Conservation (phyloP, 192 early-diverging fungal genomes). For the Linnemannia elongata region DNA sequence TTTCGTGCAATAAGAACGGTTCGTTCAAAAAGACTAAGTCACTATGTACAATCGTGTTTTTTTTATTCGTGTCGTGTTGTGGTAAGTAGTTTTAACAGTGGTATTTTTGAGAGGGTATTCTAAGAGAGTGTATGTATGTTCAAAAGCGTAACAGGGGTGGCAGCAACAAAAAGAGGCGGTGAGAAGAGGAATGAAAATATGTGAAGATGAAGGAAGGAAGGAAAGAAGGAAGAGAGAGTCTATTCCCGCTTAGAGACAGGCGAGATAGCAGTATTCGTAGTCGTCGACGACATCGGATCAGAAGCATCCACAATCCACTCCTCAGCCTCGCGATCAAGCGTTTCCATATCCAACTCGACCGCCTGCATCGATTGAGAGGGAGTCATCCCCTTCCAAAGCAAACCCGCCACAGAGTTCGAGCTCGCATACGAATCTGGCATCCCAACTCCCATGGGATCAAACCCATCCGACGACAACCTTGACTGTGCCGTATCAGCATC, state of each 20-base stretch:
- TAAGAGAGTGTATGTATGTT: too few relatives aligned
- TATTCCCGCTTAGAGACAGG: not conserved
- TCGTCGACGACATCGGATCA: not conserved
- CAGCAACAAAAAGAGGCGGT: too few relatives aligned
- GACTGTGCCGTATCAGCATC: not conserved
- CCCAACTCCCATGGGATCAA: not conserved
- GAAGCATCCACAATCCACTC: not conserved
- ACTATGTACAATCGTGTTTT: too few relatives aligned
- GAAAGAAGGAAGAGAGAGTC: not conserved
- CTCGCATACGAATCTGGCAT: not conserved
- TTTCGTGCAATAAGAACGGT: too few relatives aligned
- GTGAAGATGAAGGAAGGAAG: too few relatives aligned
- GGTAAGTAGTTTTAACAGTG: too few relatives aligned
- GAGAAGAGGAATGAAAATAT: too few relatives aligned
- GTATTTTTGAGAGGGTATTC: too few relatives aligned
- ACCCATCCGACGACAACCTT: not conserved
- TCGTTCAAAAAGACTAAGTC: too few relatives aligned
- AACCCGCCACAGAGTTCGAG: not conserved
- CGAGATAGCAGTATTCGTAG: not conserved
- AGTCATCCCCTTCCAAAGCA: not conserved
- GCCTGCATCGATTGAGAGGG: conserved; percentile 3
- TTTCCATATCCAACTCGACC: conserved; percentile 19
- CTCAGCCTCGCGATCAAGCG: not conserved
- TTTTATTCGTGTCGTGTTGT: too few relatives aligned
- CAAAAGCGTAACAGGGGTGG: too few relatives aligned